These are phyloP conservation scores for Aspergillus pseudoglaucus DNA, from an alignment of 2,329 filamentous ascomycete genomes.

Conservation along the genomic window DNA sequence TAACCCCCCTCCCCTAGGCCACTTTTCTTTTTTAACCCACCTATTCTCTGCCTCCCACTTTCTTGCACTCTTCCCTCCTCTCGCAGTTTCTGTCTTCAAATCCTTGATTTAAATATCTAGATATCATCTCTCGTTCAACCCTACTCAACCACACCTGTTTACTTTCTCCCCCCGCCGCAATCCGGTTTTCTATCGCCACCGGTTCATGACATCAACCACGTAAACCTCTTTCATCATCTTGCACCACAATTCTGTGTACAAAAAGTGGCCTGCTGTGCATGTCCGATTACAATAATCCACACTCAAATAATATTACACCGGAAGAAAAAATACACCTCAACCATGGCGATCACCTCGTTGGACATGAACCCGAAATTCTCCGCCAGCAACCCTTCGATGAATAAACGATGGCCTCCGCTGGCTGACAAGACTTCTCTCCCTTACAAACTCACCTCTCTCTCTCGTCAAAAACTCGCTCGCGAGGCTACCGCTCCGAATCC, in stretches of 20 bases:
- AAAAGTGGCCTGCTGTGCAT: no score
- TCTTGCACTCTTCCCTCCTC: not conserved
- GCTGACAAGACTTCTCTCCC: slow-evolving; percentile 29
- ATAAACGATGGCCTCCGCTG: slow-evolving; percentile 30
- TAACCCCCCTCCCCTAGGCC: not conserved
- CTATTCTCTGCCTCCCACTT: slow-evolving; percentile 4
- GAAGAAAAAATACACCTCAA: not conserved
- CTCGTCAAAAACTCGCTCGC: slow-evolving; percentile 29
- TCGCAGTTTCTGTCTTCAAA: not conserved
- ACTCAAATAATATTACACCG: no score
- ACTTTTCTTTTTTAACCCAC: slow-evolving; percentile 1
- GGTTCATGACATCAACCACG: not conserved
- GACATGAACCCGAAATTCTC: slow-evolving; percentile 14
- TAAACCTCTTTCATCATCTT: no score
- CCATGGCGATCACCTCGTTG: slow-evolving; percentile 20
- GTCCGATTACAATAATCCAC: no score
- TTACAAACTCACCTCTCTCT: slow-evolving; percentile 30
- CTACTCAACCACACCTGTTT: no score
- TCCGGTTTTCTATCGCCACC: not conserved
- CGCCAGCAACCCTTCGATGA: slow-evolving; percentile 21
- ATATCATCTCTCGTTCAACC: no score
- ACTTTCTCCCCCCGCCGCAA: no score
- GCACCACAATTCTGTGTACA: no score
- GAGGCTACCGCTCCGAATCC: slow-evolving; percentile 31
- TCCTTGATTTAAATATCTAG: no score